phyloP scores from a whole-genome alignment of 768 basidiomycete genomes.

The Termitomyces sp. region DNA sequence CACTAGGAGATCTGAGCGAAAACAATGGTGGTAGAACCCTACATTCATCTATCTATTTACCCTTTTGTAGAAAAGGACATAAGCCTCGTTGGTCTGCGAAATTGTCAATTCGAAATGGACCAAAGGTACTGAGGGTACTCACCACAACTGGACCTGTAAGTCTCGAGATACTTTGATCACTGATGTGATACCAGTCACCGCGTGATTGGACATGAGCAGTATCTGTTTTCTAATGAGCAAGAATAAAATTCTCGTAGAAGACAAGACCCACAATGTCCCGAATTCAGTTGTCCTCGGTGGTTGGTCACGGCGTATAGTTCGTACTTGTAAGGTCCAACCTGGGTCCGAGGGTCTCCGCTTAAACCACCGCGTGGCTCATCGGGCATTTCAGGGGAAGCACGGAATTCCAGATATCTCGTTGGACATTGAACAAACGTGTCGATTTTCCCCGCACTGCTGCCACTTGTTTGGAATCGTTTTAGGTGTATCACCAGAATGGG shows the following conservation, averaged over 20 bases:
- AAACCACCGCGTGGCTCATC: slow-evolving; percentile 29
- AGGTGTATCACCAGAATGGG: slow-evolving; percentile 91
- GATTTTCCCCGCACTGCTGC: slow-evolving; percentile 93
- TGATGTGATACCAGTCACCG: slow-evolving; percentile 62
- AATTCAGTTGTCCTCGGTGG: slow-evolving; percentile 90
- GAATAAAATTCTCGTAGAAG: not conserved
- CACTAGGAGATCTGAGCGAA: slow-evolving; percentile 12
- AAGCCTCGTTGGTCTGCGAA: slow-evolving; percentile 55
- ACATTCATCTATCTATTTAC: slow-evolving; percentile 39
- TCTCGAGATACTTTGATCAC: not conserved
- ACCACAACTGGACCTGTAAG: slow-evolving; percentile 62
- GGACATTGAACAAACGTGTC: slow-evolving; percentile 96
- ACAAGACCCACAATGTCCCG: slow-evolving; percentile 84
- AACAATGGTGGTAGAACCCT: slow-evolving; percentile 19
- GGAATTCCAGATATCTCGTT: slow-evolving; percentile 43
- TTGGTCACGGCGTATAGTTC: slow-evolving; percentile 96
- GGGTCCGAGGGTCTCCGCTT: slow-evolving; percentile 71
- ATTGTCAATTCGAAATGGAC: not conserved
- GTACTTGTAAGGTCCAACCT: slow-evolving; percentile 87
- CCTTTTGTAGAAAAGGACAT: slow-evolving; percentile 81
- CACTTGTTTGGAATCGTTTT: slow-evolving; percentile 89
- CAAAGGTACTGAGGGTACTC: slow-evolving; percentile 23
- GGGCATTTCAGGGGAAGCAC: slow-evolving; percentile 74
- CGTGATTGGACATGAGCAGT: slow-evolving; percentile 88
- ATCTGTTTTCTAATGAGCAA: slow-evolving; percentile 45